Evolutionary conservation across 1,139 yeast genomes (phyloP).

Genomic region (Candida pseudocylindracea): DNA sequence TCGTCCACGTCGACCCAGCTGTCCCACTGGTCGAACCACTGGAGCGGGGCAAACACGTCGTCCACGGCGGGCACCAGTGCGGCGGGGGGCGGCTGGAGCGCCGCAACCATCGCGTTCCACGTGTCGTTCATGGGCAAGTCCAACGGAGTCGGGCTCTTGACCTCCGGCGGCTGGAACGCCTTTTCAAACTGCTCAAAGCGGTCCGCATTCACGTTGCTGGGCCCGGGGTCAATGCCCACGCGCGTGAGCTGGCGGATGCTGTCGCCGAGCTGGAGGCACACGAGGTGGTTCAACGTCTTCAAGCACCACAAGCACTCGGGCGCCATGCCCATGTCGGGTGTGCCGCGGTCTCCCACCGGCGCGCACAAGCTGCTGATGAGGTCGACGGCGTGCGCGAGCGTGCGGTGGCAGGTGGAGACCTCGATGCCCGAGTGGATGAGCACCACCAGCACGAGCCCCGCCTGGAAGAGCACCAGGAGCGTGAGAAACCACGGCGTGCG

Average conservation of each 20-base stretch:
- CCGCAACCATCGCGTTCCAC: too few species aligned
- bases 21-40: slow-evolving; percentile 33
- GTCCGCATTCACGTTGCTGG: slow-evolving; percentile 26
- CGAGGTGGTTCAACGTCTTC: slow-evolving; percentile 29
- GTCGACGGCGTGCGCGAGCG: slow-evolving; percentile 9
- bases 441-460: slow-evolving; percentile 21
- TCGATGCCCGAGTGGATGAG: slow-evolving; percentile 20
- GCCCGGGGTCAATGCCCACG: slow-evolving; percentile 30
- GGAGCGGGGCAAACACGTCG: slow-evolving; percentile 19
- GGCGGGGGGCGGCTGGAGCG: too few species aligned
- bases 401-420: slow-evolving; percentile 7
- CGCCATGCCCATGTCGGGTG: slow-evolving; percentile 20
- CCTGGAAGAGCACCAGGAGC: slow-evolving; percentile 21
- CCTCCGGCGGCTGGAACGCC: too few species aligned
- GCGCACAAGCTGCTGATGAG: slow-evolving; percentile 11
- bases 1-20: too few species aligned
- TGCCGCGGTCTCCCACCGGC: slow-evolving; percentile 8
- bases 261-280: slow-evolving; percentile 21
- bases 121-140: too few species aligned
- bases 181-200: slow-evolving; percentile 23
- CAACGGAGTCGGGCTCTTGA: too few species aligned
- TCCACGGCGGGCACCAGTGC: slow-evolving; percentile 2
- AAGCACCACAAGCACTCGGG: slow-evolving; percentile 44
- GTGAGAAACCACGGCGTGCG: slow-evolving; percentile 34
- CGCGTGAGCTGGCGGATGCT: slow-evolving; percentile 12